Base-by-base conservation (phyloP, 495 filamentous ascomycete genomes). In the Annulohypoxylon bovei region DNA sequence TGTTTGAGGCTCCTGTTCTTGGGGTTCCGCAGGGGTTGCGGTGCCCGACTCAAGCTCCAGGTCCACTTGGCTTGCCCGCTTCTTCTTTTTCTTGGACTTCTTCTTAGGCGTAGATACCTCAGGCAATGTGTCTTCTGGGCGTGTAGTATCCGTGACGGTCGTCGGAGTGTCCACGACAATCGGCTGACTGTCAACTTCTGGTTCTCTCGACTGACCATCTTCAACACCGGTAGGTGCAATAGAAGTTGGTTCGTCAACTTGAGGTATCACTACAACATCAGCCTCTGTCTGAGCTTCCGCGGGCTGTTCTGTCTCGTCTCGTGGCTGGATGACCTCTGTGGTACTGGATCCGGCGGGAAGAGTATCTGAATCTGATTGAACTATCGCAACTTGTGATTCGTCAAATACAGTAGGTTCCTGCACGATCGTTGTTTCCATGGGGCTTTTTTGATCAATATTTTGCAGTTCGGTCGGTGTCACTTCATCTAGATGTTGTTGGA, bases 61-160 rank as follows among this genome's bases (percentile, higher is more conserved):
- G 9, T 63, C 28, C 20, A 59, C 14, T 58, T 72, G 69, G 35
- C 59, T 70, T 20, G 55, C 64, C 65, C 70, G 62, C 53, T 68
- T 76, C 65, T 73, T 67, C 65, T 73, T 73, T 49, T 72, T 65
- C 66, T 70, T 70, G 16, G 50, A 59, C 56, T 59, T 71, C 37
- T 30, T 47, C 32, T 30, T 47, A 8, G 32, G 32, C 20, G 74
- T 28, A 37, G 60, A 30, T 53, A 62, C 62, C 20, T 76, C 60
- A 22, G 66, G 39, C 11, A 54, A 25, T 32, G 50, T 14, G 55
- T 76, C 61, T 39, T 68, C 65, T 30, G 30, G 35, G 8, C 18
- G 55, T 0, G 33, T 40, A 64, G 25, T 32, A 7, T 65, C 46
- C 52, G 20, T 39, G 20, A 44, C n/a, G 5, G 39, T 49, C 16